Evolutionary conservation across 129 eudicot genomes (phyloP).

Genomic region (Centrapalus pauciflorus): DNA sequence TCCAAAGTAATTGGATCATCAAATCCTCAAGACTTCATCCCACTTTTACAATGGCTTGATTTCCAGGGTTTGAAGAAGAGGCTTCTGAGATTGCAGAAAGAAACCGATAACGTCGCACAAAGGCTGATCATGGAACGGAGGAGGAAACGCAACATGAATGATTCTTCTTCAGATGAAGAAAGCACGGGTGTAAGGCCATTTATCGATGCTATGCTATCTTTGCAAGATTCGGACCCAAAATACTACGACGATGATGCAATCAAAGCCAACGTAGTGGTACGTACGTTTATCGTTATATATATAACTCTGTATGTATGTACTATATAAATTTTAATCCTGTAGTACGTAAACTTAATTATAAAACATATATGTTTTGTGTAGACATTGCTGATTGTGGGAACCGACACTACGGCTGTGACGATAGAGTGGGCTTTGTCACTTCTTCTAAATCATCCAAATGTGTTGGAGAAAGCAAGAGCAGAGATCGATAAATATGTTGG

Average conservation of each 20-base stretch:
- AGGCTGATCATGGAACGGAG: conserved; percentile 22
- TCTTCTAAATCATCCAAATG: conserved; percentile 9
- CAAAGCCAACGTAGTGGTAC: conserved; percentile 32
- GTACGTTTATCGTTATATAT: too few species aligned
- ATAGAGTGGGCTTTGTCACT: conserved; percentile 21
- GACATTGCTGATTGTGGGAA: conserved; percentile 18
- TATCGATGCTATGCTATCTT: conserved; percentile 24
- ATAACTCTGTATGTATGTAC: too few species aligned
- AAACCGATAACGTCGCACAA: conserved; percentile 18
- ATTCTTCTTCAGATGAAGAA: too few species aligned
- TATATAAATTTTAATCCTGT: too few species aligned
- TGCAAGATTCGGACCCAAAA: conserved; percentile 26
- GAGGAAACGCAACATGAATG: not conserved
- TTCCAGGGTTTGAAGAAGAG: conserved; percentile 21
- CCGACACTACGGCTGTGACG: conserved; percentile 3
- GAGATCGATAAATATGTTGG: not conserved
- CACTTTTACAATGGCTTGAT: conserved; percentile 27
- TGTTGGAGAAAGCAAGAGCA: not conserved
- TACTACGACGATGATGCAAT: conserved; percentile 28
- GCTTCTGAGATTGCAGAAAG: not conserved
- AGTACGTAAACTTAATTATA: too few species aligned
- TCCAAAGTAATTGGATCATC: conserved; percentile 17
- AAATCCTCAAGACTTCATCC: conserved; percentile 31
- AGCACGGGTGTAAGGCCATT: too few species aligned
- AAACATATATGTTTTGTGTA: too few species aligned